Conservation (phyloP, 345 rosid species). For the Zanthoxylum bungeanum region DNA sequence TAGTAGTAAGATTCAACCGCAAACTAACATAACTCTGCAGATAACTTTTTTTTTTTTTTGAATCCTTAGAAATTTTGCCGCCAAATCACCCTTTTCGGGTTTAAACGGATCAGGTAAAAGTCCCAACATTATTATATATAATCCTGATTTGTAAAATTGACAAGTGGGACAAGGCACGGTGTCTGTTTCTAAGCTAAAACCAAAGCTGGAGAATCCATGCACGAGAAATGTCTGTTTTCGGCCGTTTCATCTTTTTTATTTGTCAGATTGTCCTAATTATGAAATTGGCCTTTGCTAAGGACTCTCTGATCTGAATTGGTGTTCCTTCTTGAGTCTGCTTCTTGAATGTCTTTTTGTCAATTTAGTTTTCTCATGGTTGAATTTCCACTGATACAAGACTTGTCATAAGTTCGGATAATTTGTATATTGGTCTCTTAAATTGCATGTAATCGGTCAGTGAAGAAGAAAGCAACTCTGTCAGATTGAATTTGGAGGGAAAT, state of each 20-base stretch:
- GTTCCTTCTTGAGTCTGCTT: background rate
- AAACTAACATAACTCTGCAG: background rate
- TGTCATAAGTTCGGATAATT: background rate
- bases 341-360: background rate
- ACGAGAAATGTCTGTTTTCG: background rate
- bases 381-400: background rate
- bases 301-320: background rate
- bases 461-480: background rate
- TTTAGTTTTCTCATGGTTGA: background rate
- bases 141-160: background rate
- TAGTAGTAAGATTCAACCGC: background rate
- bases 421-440: background rate
- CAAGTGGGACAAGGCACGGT: background rate
- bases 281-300: background rate
- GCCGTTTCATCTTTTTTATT: conserved; percentile 3
- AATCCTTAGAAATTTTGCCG: too few relatives aligned
- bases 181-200: background rate
- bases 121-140: too few relatives aligned
- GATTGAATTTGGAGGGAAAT: background rate
- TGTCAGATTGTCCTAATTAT: background rate
- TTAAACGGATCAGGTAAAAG: too few relatives aligned
- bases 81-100: background rate
- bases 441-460: background rate
- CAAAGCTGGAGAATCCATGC: background rate
- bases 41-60: too few relatives aligned